Evolutionary conservation across 768 basidiomycete genomes (phyloP).

Genomic region (Mycena capillaripes): DNA sequence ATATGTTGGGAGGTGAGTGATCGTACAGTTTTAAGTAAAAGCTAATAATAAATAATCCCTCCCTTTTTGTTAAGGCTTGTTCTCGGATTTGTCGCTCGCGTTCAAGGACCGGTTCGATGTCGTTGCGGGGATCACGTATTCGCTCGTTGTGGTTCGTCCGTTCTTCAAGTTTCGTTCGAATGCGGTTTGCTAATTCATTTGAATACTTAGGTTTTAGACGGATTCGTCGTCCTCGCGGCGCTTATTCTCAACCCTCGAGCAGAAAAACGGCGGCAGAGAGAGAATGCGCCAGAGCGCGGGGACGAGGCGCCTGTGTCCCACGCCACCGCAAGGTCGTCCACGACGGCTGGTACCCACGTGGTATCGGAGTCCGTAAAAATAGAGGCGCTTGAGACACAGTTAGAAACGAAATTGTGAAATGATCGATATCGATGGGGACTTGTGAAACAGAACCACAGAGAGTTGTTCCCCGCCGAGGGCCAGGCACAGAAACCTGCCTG

Average conservation of each 20-base stretch:
- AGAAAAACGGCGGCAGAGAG: conserved; percentile 48
- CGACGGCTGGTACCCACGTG: not conserved
- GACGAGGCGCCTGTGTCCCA: conserved; percentile 45
- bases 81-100: conserved; percentile 76
- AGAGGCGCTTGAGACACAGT: no score
- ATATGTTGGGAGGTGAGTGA: conserved; percentile 69
- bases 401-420: no score
- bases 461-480: no score
- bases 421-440: no score
- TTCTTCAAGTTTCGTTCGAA: not conserved
- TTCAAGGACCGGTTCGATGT: conserved; percentile 76
- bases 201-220: conserved; percentile 68
- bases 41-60: not conserved
- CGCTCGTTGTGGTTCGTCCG: conserved; percentile 69
- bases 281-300: conserved; percentile 52
- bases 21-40: not conserved
- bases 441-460: no score
- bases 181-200: not conserved
- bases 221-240: conserved; percentile 70
- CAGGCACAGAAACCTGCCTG: no score
- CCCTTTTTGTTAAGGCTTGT: conserved; percentile 58
- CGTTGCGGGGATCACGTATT: conserved; percentile 73
- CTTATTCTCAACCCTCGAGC: conserved; percentile 76
- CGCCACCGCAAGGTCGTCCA: conserved; percentile 77
- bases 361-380: not conserved